These are phyloP conservation scores for Phoma sp. DNA, from an alignment of 2,329 filamentous ascomycete species.

Conservation along the genomic window DNA sequence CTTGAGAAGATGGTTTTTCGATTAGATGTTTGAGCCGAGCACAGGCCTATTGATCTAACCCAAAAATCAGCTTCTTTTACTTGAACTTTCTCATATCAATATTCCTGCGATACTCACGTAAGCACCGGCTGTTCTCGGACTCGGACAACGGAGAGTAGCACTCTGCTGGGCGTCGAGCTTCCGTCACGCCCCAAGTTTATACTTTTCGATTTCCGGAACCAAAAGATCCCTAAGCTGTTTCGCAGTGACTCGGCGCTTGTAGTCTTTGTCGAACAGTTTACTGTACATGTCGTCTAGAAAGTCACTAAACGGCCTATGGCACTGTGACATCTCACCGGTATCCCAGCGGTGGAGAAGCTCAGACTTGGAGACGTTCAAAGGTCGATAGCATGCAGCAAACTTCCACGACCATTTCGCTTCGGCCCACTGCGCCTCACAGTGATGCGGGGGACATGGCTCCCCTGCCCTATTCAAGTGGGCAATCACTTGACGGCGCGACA, in stretches of 20 bases:
- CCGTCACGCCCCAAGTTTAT: too few species aligned
- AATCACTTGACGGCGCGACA: constrained; percentile 5
- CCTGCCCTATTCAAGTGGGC: not conserved
- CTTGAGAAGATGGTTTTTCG: too few species aligned
- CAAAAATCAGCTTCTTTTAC: too few species aligned
- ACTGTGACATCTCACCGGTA: not conserved
- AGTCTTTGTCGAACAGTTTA: not conserved
- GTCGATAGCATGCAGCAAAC: not conserved
- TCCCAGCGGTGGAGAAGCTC: not conserved
- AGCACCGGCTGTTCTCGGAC: too few species aligned
- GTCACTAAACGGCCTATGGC: not conserved
- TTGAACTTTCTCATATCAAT: too few species aligned
- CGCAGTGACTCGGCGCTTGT: not conserved
- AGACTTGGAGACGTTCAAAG: not conserved
- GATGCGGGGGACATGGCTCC: not conserved
- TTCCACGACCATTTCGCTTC: not conserved
- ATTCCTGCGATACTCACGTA: too few species aligned
- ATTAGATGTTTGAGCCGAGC: too few species aligned
- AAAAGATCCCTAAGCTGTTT: too few species aligned
- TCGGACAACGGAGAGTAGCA: too few species aligned
- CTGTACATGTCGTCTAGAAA: not conserved
- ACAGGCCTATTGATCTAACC: too few species aligned
- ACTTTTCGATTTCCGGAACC: too few species aligned
- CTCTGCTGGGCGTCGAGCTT: too few species aligned
- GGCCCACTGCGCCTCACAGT: not conserved